Base-by-base conservation (phyloP, 2,329 filamentous ascomycete genomes). In the Clarireedia paspali region DNA sequence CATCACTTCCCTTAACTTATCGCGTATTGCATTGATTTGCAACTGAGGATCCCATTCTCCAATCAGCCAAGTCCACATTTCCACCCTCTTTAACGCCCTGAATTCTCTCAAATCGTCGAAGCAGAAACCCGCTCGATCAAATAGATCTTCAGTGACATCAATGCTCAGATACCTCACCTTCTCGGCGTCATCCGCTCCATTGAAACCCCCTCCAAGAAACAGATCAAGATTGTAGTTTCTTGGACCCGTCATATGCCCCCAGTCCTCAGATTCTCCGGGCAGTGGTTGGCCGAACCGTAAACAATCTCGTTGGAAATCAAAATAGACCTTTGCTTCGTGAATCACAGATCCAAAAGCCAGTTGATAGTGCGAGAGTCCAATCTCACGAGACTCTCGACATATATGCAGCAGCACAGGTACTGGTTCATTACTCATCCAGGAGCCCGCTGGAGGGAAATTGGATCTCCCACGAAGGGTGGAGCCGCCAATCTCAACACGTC, bases 241-340 rank as follows among this genome's bases (percentile, higher is more conserved):
- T 1, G 58, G 45, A 1, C 50, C 50, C 3, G 30, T 34, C 15
- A 50, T 48, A 17, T 6, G 15, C 39, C 7, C 15, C 7, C 6
- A 17, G 39, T 44, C 38, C 6, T n/a, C 9, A 4, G 15, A 27
- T 23, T 38, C 48, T 15, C 6, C 36, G 42, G 46, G 30, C 12
- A 34, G 10, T 38, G 40, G 44, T 30, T 49, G 23, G 4, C 53
- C 58, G 14, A 66, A 59, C 4, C 55, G 53, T 1, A 64, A n/a
- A 4, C 34, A 59, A 36, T 66, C 62, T 2, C 27, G 51, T 1
- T 47, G 15, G 54, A 64, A 61, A 50, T 64, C 49, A 57, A 66
- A 55, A 38, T 64, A 64, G n/a, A 63, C 58, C 20, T 47, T 59
- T 26, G 52, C 17, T 4, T 46, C 23, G n/a, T 56, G 39, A 36